Conservation (phyloP, 495 filamentous ascomycete species). For the Talaromyces trachyspermus region DNA sequence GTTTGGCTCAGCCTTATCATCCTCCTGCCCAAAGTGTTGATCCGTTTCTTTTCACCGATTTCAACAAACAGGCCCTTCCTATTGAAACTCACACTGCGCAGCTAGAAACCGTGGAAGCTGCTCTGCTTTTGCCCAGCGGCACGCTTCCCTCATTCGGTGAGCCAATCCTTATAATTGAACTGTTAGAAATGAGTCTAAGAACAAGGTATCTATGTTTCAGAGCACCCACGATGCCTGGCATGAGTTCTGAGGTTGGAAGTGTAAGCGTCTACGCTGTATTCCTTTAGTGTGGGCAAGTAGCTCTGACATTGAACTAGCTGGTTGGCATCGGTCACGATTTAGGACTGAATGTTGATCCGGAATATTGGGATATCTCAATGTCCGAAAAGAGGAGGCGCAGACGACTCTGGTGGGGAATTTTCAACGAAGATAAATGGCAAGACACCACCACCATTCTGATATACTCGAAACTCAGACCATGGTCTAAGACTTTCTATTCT, state of each 20-base stretch:
- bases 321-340: slow-evolving; percentile 3
- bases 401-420: slow-evolving; percentile 6
- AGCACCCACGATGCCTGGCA: slow-evolving; percentile 4
- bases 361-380: slow-evolving; percentile 3
- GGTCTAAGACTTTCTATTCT: background rate
- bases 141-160: slow-evolving; percentile 3
- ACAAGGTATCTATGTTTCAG: slow-evolving; percentile 2
- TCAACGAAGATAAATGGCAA: slow-evolving; percentile 5
- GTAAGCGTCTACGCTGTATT: background rate
- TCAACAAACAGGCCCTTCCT: slow-evolving; percentile 5
- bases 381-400: slow-evolving; percentile 4
- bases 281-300: background rate
- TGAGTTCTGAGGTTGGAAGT: slow-evolving; percentile 6
- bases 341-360: slow-evolving; percentile 4
- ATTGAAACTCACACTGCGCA: slow-evolving; percentile 5
- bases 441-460: slow-evolving; percentile 1
- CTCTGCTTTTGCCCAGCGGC: slow-evolving; percentile 4
- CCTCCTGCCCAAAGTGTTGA: slow-evolving; percentile 4
- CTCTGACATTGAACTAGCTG: background rate
- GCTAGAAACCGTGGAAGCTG: slow-evolving; percentile 2
- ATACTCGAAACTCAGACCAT: background rate
- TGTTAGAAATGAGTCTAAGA: background rate
- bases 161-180: slow-evolving; percentile 1
- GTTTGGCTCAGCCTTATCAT: slow-evolving; percentile 7
- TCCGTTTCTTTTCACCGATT: slow-evolving; percentile 5